Conservation (phyloP, 768 basidiomycete genomes). For the Mrakia frigida region DNA sequence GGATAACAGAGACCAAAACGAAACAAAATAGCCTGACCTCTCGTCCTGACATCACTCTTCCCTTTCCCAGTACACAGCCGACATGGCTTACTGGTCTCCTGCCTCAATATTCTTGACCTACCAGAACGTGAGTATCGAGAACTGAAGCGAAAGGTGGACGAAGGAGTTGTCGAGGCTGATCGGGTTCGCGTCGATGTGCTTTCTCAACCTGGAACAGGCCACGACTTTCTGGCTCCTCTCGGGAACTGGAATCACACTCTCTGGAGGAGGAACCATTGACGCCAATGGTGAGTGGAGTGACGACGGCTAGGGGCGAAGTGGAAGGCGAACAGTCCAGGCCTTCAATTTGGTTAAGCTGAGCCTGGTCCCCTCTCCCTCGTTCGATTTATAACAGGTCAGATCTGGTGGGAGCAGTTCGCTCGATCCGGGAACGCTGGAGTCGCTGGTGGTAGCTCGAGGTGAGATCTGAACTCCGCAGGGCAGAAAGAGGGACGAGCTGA, state of each 20-base stretch:
- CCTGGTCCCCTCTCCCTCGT: not conserved
- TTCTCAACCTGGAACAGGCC: conserved; percentile 22
- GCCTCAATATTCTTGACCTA: conserved; percentile 48
- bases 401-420: conserved; percentile 43
- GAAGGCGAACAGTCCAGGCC: too few relatives aligned
- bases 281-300: conserved; percentile 46
- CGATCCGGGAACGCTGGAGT: conserved; percentile 44
- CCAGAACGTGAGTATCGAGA: conserved; percentile 45
- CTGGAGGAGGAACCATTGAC: conserved; percentile 62
- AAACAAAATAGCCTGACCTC: too few relatives aligned
- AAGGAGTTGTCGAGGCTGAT: too few relatives aligned
- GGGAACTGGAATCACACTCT: conserved; percentile 38
- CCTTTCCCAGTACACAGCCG: conserved; percentile 42
- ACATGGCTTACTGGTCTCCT: conserved; percentile 49
- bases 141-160: too few relatives aligned
- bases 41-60: not conserved
- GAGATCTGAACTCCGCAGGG: too few relatives aligned
- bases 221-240: conserved; percentile 38
- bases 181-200: not conserved
- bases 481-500: not conserved
- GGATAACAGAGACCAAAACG: too few relatives aligned
- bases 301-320: too few relatives aligned
- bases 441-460: conserved; percentile 48
- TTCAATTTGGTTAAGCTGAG: too few relatives aligned
- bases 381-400: conserved; percentile 49